Evolutionary conservation across 2,329 filamentous ascomycete species (phyloP), one percentile per base, ranked within the genome.

Genomic region (Atkinsonella texensis): DNA sequence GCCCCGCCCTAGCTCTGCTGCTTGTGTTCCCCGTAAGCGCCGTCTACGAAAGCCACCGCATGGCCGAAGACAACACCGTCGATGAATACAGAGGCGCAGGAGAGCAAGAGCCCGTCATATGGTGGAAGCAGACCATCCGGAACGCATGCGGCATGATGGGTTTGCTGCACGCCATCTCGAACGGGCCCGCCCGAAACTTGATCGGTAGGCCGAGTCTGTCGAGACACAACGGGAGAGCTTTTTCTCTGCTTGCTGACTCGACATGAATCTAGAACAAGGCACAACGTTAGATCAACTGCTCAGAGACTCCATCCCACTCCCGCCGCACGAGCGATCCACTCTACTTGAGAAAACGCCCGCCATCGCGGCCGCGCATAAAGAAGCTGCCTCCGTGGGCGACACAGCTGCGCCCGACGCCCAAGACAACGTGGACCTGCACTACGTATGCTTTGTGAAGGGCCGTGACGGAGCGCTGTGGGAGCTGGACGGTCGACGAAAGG

Each of bases 71-170:
- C 69, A 71, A 72, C 48, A 65, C 75, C 20, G 71, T 73, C 42
- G 58, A 71, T 2, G 79, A 82, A 40, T 95, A 95, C 71, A 64
- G 66, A 0, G 85, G 84, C 43, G 75, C 73, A 17, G 89, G 89
- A 1, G 69, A 76, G 0, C 63, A 62, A 0, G 88, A 96, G 63
- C 84, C 87, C 5, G 87, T 96, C 0, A 63, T 95, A 8, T 98
- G 91, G 93, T 97, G 90, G 76, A 86, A 81, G 59, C 91, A 97
- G 72, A 97, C 90, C 0, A 96, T 97, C 60, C 80, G 86, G 54
- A 95, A 97, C 65, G 89, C 91, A 0, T 97, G 91, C 66, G 91
- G 91, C 0, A 71, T 95, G 44, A 95, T 96, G 73, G 93, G 87
- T 0, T 69, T 97, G 31, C 66, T 97, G 45, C 93, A 97, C 65